phyloP scores from a whole-genome alignment of 306 rosid species.

The Acacia acuminata region DNA sequence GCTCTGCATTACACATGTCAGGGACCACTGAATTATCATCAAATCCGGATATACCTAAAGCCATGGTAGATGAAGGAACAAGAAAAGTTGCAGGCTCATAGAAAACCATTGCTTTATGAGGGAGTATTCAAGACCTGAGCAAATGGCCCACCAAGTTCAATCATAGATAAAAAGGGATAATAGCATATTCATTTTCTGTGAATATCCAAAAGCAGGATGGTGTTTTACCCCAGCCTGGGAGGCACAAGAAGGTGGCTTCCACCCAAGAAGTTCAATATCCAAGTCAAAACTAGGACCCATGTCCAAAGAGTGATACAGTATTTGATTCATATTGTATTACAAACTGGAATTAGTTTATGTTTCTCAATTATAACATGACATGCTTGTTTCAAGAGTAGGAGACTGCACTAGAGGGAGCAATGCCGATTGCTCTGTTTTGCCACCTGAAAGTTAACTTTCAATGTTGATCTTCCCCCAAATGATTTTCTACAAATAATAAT shows the following conservation, averaged over 20 bases:
- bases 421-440: constrained; percentile 4
- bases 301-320: constrained; percentile 15
- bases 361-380: background rate
- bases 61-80: constrained; percentile 35
- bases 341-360: constrained; percentile 8
- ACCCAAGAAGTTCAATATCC: constrained; percentile 33
- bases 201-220: constrained; percentile 41
- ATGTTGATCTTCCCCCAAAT: background rate
- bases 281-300: constrained; percentile 41
- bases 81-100: constrained; percentile 26
- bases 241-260: constrained; percentile 49
- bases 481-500: background rate
- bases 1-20: background rate
- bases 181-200: constrained; percentile 36
- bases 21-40: constrained; percentile 37
- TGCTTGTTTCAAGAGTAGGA: constrained; percentile 10
- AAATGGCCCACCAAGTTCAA: constrained; percentile 45
- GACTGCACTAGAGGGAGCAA: background rate
- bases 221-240: constrained; percentile 40
- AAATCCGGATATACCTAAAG: background rate
- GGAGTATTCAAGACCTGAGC: constrained; percentile 17
- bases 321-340: background rate
- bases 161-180: constrained; percentile 34
- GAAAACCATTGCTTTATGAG: constrained; percentile 6
- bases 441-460: background rate